Evolutionary conservation across 305 asterid species (phyloP).

Genomic region (Solanum chacoense): DNA sequence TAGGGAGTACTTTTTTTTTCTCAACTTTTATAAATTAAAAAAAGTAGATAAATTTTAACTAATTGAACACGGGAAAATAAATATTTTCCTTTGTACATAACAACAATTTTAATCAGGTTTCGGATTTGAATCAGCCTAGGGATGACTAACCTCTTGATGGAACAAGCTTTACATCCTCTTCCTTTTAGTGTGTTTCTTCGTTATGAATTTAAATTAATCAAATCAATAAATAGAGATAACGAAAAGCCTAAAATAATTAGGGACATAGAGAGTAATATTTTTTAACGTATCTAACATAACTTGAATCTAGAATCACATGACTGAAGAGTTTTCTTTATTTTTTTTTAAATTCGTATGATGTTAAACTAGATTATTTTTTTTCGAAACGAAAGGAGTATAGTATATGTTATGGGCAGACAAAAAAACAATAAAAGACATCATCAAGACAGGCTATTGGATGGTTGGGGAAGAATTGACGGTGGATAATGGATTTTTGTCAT

Average conservation of each 20-base stretch:
- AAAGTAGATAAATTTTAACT: too few relatives aligned
- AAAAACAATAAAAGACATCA: background rate
- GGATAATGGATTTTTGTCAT: background rate
- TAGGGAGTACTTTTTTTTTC: too few relatives aligned
- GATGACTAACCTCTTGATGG: background rate
- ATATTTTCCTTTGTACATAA: background rate
- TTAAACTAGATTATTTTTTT: too few relatives aligned
- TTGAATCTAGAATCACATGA: too few relatives aligned
- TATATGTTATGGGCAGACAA: background rate
- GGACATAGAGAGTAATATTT: too few relatives aligned
- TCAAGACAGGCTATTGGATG: background rate
- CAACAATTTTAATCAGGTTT: background rate
- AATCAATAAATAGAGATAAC: accelerated
- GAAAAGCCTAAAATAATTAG: background rate
- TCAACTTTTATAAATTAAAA: too few relatives aligned
- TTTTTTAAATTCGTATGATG: too few relatives aligned
- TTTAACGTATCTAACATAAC: too few relatives aligned
- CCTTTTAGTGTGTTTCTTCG: background rate
- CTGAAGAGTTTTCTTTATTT: too few relatives aligned
- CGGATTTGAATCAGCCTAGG: background rate
- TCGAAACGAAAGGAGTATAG: background rate
- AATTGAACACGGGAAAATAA: too few relatives aligned
- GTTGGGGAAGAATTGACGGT: constrained; percentile 1
- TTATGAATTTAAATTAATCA: background rate
- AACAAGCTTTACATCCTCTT: background rate